A percentile compares a stretch with the other conserved stretches of the same genome.
phyloP scores from a whole-genome alignment of 148 eudicot species.

The Polygonum aviculare region DNA sequence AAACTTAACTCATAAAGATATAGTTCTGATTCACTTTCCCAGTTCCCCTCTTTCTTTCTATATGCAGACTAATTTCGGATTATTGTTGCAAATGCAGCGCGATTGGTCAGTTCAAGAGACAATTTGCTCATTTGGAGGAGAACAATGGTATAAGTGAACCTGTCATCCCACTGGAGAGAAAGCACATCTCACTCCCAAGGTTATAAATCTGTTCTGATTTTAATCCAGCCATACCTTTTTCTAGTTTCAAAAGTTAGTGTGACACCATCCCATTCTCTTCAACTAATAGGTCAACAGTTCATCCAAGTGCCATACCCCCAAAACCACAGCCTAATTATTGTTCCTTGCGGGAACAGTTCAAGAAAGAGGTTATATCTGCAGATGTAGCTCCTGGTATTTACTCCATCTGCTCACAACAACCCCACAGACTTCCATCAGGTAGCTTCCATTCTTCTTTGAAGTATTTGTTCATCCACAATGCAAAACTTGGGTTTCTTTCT shows the following conservation, averaged over 20 bases:
- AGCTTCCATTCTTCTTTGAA: neutral
- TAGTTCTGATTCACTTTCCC: neutral
- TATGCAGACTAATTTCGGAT: neutral
- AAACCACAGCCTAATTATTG: conserved; percentile 4
- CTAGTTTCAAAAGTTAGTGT: neutral
- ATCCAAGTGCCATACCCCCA: conserved; percentile 1
- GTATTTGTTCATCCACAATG: too few species aligned
- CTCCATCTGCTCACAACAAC: neutral
- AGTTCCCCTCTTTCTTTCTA: neutral
- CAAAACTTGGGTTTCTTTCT: too few species aligned
- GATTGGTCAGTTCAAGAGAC: conserved; percentile 11
- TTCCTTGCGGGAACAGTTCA: conserved; percentile 4
- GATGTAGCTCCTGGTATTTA: neutral
- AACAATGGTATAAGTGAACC: conserved; percentile 5
- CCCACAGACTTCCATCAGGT: neutral
- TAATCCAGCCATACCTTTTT: neutral
- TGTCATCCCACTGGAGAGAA: conserved; percentile 11
- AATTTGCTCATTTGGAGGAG: conserved; percentile 12
- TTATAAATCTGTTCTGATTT: neutral
- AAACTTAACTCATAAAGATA: neutral
- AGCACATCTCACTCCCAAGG: conserved; percentile 14
- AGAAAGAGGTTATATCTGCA: neutral
- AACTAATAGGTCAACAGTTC: conserved; percentile 8
- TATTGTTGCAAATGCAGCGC: conserved; percentile 9
- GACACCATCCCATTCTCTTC: neutral